Conservation (phyloP, 371 early-diverging fungal species). For the Rhizopus delemar region DNA sequence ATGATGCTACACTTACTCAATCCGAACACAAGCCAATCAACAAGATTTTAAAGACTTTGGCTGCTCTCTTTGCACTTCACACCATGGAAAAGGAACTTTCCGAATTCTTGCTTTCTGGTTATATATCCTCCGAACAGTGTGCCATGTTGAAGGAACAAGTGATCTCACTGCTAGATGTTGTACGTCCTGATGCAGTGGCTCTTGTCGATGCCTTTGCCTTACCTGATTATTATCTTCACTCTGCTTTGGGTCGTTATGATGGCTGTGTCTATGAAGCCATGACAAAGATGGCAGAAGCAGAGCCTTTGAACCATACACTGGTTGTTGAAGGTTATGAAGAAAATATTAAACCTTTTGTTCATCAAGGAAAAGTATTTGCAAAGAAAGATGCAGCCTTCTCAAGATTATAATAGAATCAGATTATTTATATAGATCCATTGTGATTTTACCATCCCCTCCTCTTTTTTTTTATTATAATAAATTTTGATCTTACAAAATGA, state of each 20-base stretch:
- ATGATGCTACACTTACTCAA: slow-evolving; percentile 27
- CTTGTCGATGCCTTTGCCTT: slow-evolving; percentile 80
- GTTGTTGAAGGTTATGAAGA: slow-evolving; percentile 63
- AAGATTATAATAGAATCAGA: slow-evolving; percentile 2
- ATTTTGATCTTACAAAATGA: too few relatives aligned
- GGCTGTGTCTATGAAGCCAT: slow-evolving; percentile 77
- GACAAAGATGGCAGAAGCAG: slow-evolving; percentile 67
- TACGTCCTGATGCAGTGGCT: slow-evolving; percentile 72
- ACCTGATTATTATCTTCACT: slow-evolving; percentile 74
- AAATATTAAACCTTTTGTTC: slow-evolving; percentile 56
- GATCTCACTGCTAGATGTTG: slow-evolving; percentile 49
- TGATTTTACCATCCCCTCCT: too few relatives aligned
- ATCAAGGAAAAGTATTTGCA: slow-evolving; percentile 21
- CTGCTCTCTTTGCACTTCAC: slow-evolving; percentile 64
- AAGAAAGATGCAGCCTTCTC: slow-evolving; percentile 6
- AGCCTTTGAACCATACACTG: slow-evolving; percentile 66
- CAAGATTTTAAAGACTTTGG: slow-evolving; percentile 30
- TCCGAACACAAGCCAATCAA: slow-evolving; percentile 41
- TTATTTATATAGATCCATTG: slow-evolving; percentile 15
- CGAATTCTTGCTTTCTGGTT: slow-evolving; percentile 63
- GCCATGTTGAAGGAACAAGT: slow-evolving; percentile 53
- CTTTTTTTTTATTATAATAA: too few relatives aligned
- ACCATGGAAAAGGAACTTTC: slow-evolving; percentile 67
- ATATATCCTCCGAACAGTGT: slow-evolving; percentile 50
- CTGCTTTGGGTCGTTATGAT: slow-evolving; percentile 75